Conservation (phyloP, 345 rosid species). For the Citrus reticulata region DNA sequence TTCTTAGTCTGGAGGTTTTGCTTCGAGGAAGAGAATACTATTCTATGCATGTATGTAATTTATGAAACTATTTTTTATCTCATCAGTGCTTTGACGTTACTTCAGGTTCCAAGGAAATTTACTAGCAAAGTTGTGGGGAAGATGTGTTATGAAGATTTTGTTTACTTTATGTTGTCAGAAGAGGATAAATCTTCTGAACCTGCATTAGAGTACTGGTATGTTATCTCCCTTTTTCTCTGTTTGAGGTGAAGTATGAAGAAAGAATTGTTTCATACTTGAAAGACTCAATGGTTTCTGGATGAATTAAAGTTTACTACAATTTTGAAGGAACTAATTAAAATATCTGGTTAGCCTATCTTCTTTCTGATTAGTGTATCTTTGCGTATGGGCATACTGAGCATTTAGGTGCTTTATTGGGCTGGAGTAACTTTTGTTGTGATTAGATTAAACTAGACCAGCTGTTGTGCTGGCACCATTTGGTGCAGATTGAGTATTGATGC, state of each 20-base stretch:
- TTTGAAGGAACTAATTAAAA: background rate
- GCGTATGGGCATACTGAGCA: background rate
- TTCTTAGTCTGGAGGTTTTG: background rate
- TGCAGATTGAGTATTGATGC: background rate
- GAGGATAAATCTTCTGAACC: slow-evolving; percentile 95
- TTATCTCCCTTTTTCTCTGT: background rate
- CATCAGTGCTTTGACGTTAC: slow-evolving; percentile 3
- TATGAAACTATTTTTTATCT: background rate
- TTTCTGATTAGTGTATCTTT: background rate
- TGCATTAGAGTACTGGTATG: slow-evolving; percentile 82
- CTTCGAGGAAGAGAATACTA: background rate
- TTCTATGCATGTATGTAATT: background rate
- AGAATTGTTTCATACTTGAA: background rate
- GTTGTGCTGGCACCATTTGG: background rate
- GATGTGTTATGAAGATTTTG: slow-evolving; percentile 97
- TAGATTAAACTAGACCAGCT: background rate
- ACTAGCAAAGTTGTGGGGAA: slow-evolving; percentile 77
- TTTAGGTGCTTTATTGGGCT: background rate
- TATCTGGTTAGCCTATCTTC: background rate
- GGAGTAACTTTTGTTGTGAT: background rate
- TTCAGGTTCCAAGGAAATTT: slow-evolving; percentile 74
- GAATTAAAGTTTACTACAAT: background rate
- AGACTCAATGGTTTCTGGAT: background rate
- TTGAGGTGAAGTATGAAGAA: background rate
- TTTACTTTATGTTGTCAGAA: slow-evolving; percentile 87